Evolutionary conservation across 108 stramenopile species (phyloP).

Genomic region (Cyclotella sp.): DNA sequence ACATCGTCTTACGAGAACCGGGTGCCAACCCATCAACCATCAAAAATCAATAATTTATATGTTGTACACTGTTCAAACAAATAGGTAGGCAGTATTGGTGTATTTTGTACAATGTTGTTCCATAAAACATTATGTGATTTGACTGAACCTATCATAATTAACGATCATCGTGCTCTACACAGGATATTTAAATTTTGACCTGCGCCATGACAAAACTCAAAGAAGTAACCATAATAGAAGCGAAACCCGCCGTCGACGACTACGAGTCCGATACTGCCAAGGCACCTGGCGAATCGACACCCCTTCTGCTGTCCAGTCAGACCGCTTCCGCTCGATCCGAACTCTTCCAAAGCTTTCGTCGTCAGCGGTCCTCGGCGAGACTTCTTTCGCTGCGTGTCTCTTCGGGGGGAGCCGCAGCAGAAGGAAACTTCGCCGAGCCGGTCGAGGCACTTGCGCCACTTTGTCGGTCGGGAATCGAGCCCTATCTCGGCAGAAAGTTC

Average conservation of each 20-base stretch:
- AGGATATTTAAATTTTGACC: too few relatives aligned
- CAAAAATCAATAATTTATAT: too few relatives aligned
- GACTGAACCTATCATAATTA: too few relatives aligned
- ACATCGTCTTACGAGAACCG: too few relatives aligned
- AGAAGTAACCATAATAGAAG: background rate
- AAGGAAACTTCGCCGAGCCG: constrained; percentile 14
- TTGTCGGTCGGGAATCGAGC: constrained; percentile 18
- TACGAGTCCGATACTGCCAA: background rate
- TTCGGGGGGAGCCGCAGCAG: background rate
- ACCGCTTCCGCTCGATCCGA: background rate
- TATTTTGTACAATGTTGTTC: too few relatives aligned
- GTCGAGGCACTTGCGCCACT: constrained; percentile 43
- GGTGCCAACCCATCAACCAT: too few relatives aligned
- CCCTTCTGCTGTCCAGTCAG: constrained; percentile 25
- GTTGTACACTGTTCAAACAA: too few relatives aligned
- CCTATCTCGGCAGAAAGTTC: constrained; percentile 19
- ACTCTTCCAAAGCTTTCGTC: constrained; percentile 32
- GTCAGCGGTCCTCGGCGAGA: background rate
- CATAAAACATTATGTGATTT: too few relatives aligned
- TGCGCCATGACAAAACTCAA: background rate
- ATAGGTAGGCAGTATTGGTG: too few relatives aligned
- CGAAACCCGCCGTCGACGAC: background rate
- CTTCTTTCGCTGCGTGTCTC: background rate
- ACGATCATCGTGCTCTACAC: too few relatives aligned
- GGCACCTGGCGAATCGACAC: constrained; percentile 27